These are phyloP conservation scores for Protomyces inundatus DNA, from an alignment of 1,139 yeast species.

Conservation along the genomic window DNA sequence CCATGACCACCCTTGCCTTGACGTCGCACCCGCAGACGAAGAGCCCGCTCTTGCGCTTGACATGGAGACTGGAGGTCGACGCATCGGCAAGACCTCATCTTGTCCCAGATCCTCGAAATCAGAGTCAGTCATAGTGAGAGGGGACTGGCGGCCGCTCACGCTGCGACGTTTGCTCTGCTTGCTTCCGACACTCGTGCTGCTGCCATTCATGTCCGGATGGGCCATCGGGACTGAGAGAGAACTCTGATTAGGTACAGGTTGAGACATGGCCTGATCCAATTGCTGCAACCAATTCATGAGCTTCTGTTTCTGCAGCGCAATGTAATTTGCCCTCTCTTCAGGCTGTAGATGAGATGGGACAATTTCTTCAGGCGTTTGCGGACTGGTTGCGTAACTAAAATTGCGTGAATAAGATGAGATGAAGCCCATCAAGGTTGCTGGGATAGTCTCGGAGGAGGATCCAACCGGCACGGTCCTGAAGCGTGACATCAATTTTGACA, in stretches of 20 bases:
- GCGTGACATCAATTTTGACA: constrained; percentile 7
- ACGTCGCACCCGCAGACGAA: not conserved
- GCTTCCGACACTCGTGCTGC: not conserved
- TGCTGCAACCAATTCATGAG: constrained; percentile 8
- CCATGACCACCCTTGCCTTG: not conserved
- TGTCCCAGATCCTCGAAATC: constrained; percentile 16
- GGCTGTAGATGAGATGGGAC: constrained; percentile 13
- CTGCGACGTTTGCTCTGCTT: not conserved
- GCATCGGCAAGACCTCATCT: constrained; percentile 1
- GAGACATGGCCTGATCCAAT: constrained; percentile 11
- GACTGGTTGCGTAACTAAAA: not conserved
- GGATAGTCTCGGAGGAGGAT: not conserved
- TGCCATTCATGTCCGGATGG: not conserved
- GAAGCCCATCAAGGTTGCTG: constrained; percentile 12
- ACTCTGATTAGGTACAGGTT: not conserved
- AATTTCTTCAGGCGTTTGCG: not conserved
- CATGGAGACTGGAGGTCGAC: not conserved
- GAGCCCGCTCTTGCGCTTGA: not conserved
- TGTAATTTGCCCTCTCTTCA: constrained; percentile 13
- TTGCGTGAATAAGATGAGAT: not conserved
- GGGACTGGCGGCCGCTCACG: constrained; percentile 5
- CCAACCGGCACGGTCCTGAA: constrained; percentile 19
- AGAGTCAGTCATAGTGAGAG: constrained; percentile 1
- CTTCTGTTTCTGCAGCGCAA: constrained; percentile 9
- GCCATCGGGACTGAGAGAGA: not conserved